Percentiles rank a stretch among this genome's conserved stretches.
phyloP scores from a whole-genome alignment of 306 rosid species.

The Vachellia collinsii region DNA sequence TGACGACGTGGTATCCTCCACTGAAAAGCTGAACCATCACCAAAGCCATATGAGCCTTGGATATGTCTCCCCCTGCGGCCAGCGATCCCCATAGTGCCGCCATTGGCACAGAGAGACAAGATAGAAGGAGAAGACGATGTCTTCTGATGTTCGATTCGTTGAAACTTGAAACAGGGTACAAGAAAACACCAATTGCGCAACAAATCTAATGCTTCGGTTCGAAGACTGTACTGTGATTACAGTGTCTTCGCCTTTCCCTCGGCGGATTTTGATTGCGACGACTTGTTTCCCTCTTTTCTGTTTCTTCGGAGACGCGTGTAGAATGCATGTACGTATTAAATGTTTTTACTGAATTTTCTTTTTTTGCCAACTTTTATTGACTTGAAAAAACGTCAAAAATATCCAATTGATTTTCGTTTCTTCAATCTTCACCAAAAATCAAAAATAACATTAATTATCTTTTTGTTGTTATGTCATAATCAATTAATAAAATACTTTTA shows the following conservation, averaged over 20 bases:
- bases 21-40: constrained; percentile 72
- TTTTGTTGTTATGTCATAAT: too few relatives aligned
- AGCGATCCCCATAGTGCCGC: constrained; percentile 43
- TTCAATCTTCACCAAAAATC: too few relatives aligned
- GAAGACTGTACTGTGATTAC: neutral
- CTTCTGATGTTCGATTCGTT: neutral
- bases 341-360: too few relatives aligned
- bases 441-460: too few relatives aligned
- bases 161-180: neutral
- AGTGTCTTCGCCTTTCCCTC: neutral
- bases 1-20: constrained; percentile 90
- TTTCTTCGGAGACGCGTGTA: too few relatives aligned
- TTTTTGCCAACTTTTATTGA: too few relatives aligned
- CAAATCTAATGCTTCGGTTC: constrained; percentile 8
- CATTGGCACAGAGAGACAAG: constrained; percentile 12
- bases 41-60: constrained; percentile 77
- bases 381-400: neutral
- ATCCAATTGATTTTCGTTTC: neutral
- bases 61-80: constrained; percentile 46
- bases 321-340: too few relatives aligned
- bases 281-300: neutral
- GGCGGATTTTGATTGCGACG: neutral
- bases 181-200: neutral
- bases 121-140: neutral
- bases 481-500: too few relatives aligned